These are phyloP conservation scores for Auricularia cornea DNA, from an alignment of 768 basidiomycete genomes.

Conservation along the genomic window DNA sequence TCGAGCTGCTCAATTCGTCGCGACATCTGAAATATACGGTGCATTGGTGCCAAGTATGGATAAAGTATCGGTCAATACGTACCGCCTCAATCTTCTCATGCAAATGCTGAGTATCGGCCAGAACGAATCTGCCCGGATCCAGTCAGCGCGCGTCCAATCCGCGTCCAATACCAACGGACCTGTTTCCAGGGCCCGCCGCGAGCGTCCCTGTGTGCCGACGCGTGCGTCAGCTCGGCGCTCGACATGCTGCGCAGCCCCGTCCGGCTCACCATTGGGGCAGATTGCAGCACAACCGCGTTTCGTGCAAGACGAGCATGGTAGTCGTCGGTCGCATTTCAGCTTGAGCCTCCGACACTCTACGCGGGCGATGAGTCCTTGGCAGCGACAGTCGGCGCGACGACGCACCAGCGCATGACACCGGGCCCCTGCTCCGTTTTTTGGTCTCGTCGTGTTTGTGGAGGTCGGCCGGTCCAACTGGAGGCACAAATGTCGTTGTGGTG, in stretches of 20 bases:
- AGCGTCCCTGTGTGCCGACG: background rate
- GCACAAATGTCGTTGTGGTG: no score
- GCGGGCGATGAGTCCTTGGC: no score
- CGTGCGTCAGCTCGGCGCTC: background rate
- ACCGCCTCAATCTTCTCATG: background rate
- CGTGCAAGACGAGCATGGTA: constrained; percentile 50
- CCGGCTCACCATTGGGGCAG: constrained; percentile 31
- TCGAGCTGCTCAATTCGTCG: constrained; percentile 42
- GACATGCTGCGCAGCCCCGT: no score
- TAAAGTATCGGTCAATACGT: background rate
- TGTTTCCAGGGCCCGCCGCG: background rate
- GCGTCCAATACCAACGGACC: background rate
- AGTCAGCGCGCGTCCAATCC: background rate
- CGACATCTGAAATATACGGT: background rate
- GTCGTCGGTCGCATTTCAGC: constrained; percentile 43
- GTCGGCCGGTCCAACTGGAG: no score
- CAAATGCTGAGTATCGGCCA: background rate
- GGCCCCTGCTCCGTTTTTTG: no score
- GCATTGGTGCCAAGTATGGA: no score
- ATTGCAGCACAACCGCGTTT: constrained; percentile 54
- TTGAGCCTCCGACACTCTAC: constrained; percentile 18
- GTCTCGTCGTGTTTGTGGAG: no score
- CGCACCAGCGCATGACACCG: no score
- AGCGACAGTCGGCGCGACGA: no score
- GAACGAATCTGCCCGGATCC: background rate